These are phyloP conservation scores for Lecanoromycetidae sp. DNA, from an alignment of 2,329 filamentous ascomycete genomes.

Conservation along the genomic window DNA sequence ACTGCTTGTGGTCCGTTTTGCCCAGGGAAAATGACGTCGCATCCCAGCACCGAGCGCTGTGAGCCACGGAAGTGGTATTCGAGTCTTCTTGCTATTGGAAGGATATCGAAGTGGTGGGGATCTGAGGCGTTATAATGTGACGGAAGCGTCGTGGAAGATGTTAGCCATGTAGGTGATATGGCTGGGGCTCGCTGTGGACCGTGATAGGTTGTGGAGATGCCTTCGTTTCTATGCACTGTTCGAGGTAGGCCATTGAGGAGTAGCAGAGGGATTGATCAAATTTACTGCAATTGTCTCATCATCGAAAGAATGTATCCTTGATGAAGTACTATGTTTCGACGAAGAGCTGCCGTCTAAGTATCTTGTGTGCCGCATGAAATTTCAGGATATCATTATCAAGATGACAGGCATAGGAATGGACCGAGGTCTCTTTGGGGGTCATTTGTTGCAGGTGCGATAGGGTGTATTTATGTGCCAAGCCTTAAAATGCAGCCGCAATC, in stretches of 20 bases:
- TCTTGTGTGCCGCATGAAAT: too few species aligned
- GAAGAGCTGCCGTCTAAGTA: neutral
- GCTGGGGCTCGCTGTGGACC: constrained; percentile 8
- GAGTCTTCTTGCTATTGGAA: constrained; percentile 9
- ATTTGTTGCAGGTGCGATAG: too few species aligned
- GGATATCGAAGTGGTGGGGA: neutral
- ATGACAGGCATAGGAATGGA: too few species aligned
- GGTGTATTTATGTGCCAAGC: too few species aligned
- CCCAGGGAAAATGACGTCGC: too few species aligned
- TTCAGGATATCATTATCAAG: too few species aligned
- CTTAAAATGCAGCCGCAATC: too few species aligned
- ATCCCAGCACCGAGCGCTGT: constrained; percentile 4
- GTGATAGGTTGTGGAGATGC: constrained; percentile 10
- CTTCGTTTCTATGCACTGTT: constrained; percentile 15
- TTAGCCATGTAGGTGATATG: constrained; percentile 13
- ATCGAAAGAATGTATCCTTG: neutral
- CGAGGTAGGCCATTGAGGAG: neutral
- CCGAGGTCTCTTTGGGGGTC: too few species aligned
- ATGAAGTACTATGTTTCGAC: neutral
- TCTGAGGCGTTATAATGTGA: constrained; percentile 1
- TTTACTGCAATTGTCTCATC: constrained; percentile 3
- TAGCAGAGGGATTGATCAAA: neutral
- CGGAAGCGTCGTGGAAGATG: constrained; percentile 14
- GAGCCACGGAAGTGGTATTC: constrained; percentile 13
- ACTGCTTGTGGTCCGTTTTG: too few species aligned